Base-by-base conservation (phyloP, 768 basidiomycete genomes). In the Termitomyces sp. region DNA sequence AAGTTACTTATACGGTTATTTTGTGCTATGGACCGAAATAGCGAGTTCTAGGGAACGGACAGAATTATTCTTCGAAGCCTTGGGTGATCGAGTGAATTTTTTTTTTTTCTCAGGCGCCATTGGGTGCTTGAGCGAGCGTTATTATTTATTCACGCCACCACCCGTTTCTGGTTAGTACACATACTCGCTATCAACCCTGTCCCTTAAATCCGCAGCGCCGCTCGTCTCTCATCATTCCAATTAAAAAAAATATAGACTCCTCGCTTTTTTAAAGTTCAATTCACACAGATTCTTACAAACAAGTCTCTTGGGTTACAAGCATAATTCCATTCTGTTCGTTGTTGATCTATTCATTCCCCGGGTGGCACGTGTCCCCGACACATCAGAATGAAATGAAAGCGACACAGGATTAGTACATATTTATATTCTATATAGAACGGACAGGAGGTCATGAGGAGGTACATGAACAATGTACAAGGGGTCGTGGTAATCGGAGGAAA, bases 391-490 rank as follows among this genome's bases (percentile, higher is more conserved):
- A 35, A 14, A 14, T 3, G 35, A 35, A 14, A 35, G 35, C 35
- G 35, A 35, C 35, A 14, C 35, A n/a, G 55, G 31, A 58, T 54
- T 58, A 57, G 51, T 53, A 57, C 51, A 61, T 52, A 44, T 48
- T 52, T 38, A 12, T 35, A 48, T 61, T 58, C 57, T 58, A 52
- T 56, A 60, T 19, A 44, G 55, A 44, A 33, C 21, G n/a, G 35
- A 42, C 14, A 42, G 33, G 35, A 42, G 33, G 35, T 59, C 51
- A 60, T 53, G 51, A 33, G 30, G 50, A n/a, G 15, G 17, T 56
- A 56, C 55, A 56, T 28, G 37, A 43, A 60, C 51, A 50, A 45
- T 50, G 48, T 58, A 46, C 56, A 52, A 33, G 44, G 41, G 44
- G 14, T 19, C 15, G 43, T 33, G 56, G 51, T 41, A 50, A 28